Percentiles rank a stretch among this genome's conserved stretches.
Evolutionary conservation across 306 rosid species (phyloP).

Genomic region (Spatholobus suberectus): DNA sequence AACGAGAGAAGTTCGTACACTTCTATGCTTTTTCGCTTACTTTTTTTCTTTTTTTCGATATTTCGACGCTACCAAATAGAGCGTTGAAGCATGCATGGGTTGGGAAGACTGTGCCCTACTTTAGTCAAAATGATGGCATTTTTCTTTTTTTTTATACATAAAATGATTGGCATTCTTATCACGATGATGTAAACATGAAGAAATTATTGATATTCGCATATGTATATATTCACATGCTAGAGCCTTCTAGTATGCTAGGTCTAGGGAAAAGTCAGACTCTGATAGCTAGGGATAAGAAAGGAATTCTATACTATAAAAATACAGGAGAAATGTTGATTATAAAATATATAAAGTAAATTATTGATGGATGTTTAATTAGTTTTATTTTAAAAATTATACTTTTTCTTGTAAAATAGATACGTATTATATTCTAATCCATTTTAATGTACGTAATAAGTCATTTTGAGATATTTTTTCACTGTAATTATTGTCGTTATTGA

Average conservation of each 20-base stretch:
- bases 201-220: not conserved
- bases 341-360: not conserved
- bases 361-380: not conserved
- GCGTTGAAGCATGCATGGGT: not conserved
- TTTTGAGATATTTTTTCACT: too few species aligned
- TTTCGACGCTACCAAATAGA: too few species aligned
- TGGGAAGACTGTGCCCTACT: conserved; percentile 18
- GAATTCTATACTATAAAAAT: not conserved
- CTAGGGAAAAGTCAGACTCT: not conserved
- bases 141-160: too few species aligned
- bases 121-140: too few species aligned
- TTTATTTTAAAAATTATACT: not conserved
- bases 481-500: too few species aligned
- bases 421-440: too few species aligned
- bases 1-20: too few species aligned
- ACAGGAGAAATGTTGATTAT: not conserved
- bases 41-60: too few species aligned
- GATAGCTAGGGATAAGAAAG: not conserved
- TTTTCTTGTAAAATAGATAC: too few species aligned
- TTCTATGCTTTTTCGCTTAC: too few species aligned
- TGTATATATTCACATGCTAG: not conserved
- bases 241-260: not conserved
- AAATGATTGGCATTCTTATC: conserved; percentile 11
- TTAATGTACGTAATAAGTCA: too few species aligned
- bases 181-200: conserved; percentile 6